A percentile compares a stretch with the other conserved stretches of the same genome.
Evolutionary conservation across 2,329 filamentous ascomycete genomes (phyloP).

Genomic region (Pseudogymnoascus sp.): DNA sequence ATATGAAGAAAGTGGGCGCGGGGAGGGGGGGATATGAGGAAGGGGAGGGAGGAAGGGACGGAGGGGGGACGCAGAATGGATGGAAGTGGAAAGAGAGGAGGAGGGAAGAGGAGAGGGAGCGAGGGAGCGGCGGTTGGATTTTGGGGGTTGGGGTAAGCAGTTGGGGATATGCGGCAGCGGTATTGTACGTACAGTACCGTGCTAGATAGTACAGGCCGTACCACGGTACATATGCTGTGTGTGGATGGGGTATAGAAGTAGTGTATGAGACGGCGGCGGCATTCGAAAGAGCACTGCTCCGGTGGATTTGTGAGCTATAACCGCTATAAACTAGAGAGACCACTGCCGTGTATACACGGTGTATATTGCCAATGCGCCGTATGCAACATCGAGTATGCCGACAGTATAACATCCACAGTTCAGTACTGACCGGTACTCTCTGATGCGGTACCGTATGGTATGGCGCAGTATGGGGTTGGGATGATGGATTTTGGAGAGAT

Average conservation of each 20-base stretch:
- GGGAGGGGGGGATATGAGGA: background rate
- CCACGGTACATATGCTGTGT: background rate
- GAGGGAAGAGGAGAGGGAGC: background rate
- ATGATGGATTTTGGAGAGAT: background rate
- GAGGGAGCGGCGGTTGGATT: background rate
- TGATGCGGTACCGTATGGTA: no score
- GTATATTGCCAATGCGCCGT: background rate
- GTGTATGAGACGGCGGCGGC: background rate
- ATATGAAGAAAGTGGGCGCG: constrained; percentile 4
- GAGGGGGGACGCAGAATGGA: background rate
- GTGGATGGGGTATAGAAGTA: background rate
- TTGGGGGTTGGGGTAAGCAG: background rate
- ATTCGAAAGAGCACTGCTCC: background rate
- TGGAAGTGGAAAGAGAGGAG: background rate
- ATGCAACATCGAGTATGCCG: background rate
- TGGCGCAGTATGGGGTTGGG: background rate
- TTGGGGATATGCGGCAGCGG: background rate
- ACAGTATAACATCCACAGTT: background rate
- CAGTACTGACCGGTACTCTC: background rate
- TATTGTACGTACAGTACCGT: background rate
- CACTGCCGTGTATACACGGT: background rate
- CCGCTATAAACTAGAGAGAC: background rate
- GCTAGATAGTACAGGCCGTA: background rate
- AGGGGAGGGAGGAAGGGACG: background rate
- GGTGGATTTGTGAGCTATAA: background rate